Base-by-base conservation (phyloP, 208 protist species). In the Acanthamoeba healyi region DNA sequence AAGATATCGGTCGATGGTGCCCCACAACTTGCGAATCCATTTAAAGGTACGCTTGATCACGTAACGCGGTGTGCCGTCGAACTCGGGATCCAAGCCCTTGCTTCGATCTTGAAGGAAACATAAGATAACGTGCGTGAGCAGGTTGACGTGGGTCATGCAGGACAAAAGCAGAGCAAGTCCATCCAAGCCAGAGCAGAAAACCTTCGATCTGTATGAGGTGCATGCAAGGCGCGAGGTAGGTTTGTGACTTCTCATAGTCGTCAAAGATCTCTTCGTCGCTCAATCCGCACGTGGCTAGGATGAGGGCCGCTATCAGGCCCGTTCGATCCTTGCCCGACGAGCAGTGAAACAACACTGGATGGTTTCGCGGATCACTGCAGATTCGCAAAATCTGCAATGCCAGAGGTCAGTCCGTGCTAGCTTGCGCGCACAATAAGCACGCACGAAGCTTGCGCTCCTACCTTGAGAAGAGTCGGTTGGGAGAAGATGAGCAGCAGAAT, bases 271-370 rank as follows among this genome's bases (percentile, higher is more conserved):
- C 36, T 24, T 91, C 84, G 24, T 63, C 58, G 22, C 22, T n/a
- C 29, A 91, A 10, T 12, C 84, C 84, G 38, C 84, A 91, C 9
- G 65, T 22, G 51, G 49, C 24, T 3, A 91, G 84, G 58, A 91
- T 61, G n/a, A 91, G 56, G n/a, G 84, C 84, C 19, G 84, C 56
- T 42, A 91, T 74, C 34, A 91, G 84, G 22, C 84, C 84, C 36
- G 84, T 91, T 2, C 84, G 12, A 29, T 91, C 84, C 36, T 91
- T 91, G 32, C 84, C 84, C 24, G 54, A 72, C 6, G 84, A 91
- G 29, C 84, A 91, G 58, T 91, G 84, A 26, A 72, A 91, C 54
- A 91, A 14, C 6, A 91, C 84, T 5, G 84, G 84, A 91, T 91
- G 84, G 56, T 91, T 91, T 2, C 56, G 42, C 22, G 56, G 42